Evolutionary conservation across 495 filamentous ascomycete species (phyloP), one percentile per base, ranked within the genome.

Genomic region (Penicillium bialowiezense): DNA sequence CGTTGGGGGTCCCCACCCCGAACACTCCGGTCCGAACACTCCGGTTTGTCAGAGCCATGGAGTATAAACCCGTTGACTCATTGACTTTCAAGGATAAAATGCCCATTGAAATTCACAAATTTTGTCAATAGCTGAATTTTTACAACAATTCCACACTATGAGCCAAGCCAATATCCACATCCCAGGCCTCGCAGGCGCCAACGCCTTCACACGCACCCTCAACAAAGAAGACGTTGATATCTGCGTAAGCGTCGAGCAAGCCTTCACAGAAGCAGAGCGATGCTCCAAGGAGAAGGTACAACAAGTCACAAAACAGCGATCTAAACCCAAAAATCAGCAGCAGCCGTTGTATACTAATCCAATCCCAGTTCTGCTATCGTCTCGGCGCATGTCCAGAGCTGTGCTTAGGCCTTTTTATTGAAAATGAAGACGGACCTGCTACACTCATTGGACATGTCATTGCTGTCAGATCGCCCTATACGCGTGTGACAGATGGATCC

Each of bases 241-340:
- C 12, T 63, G 60, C 39, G 46, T 52, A n/a, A 17, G 12, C 0
- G 60, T 63, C 19, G 57, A 60, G 24, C 41, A 28, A 14, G 48
- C 60, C 37, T 63, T 63, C 24, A 38, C 42, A 14, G 51, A 57
- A 18, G 37, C 54, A 10, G 60, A 63, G 39, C 37, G 54, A 23
- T 63, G 60, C 21, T 63, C 60, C 0, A 57, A 63, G 24, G 54
- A 58, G 34, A 63, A 63, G 51, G 60, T 63, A 40, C 14, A 20
- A 5, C 19, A 24, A 7, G 29, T n/a, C n/a, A n/a, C n/a, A n/a
- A n/a, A n/a, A n/a, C n/a, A n/a, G n/a, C n/a, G n/a, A n/a, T n/a
- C n/a, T n/a, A n/a, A n/a, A n/a, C n/a, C n/a, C n/a, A n/a, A n/a
- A n/a, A n/a, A n/a, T n/a, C n/a, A n/a, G n/a, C n/a, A n/a, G n/a